These are phyloP conservation scores for Dentipellis fragilis DNA, from an alignment of 768 basidiomycete species.

Conservation along the genomic window DNA sequence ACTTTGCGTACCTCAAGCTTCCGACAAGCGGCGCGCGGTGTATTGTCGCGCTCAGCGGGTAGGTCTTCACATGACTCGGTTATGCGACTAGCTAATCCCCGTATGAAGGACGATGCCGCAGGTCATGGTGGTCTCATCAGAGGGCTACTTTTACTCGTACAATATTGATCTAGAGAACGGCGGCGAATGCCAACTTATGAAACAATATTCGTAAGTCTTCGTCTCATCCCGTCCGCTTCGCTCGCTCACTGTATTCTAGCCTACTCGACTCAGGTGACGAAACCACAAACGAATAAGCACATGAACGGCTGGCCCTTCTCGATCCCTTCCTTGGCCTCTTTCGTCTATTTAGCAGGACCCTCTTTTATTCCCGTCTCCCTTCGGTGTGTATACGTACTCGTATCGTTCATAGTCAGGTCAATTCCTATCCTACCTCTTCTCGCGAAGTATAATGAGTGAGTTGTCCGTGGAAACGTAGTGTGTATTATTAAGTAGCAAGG, in stretches of 20 bases:
- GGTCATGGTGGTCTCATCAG: slow-evolving; percentile 92
- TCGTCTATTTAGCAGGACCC: no score
- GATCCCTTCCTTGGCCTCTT: no score
- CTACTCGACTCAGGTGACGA: slow-evolving; percentile 20
- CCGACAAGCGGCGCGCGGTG: slow-evolving; percentile 72
- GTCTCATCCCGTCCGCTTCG: background rate
- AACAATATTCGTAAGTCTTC: slow-evolving; percentile 67
- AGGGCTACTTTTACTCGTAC: slow-evolving; percentile 94
- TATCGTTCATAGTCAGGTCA: no score
- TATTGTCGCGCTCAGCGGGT: slow-evolving; percentile 1
- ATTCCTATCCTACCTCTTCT: no score
- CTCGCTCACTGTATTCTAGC: slow-evolving; percentile 6
- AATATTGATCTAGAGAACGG: slow-evolving; percentile 93
- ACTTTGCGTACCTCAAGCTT: slow-evolving; percentile 85
- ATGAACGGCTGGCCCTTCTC: no score
- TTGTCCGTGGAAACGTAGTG: no score
- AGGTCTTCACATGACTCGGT: background rate
- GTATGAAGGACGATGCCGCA: slow-evolving; percentile 79
- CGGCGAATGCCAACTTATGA: slow-evolving; percentile 90
- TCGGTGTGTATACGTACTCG: no score
- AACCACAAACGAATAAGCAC: slow-evolving; percentile 5
- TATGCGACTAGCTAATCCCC: background rate
- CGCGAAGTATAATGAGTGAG: no score
- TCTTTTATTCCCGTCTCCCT: no score
- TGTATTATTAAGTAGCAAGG: slow-evolving; percentile 12